Evolutionary conservation across 495 filamentous ascomycete genomes (phyloP).

Genomic region (Aspergillus nanangensis): DNA sequence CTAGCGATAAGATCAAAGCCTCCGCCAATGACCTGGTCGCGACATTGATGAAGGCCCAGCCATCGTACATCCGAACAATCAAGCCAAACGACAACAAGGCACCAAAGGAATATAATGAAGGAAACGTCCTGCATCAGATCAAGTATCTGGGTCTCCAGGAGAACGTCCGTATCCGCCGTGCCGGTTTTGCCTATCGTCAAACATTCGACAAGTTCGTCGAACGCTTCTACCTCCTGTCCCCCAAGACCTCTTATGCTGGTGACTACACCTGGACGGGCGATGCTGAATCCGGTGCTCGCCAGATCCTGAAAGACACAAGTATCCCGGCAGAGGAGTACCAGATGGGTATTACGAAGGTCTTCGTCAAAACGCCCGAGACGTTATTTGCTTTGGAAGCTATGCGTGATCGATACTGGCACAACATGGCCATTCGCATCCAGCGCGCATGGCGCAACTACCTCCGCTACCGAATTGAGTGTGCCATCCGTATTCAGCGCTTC

Average conservation of each 20-base stretch:
- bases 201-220: conserved; percentile 98
- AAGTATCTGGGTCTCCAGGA: conserved; percentile 98
- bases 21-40: conserved; percentile 95
- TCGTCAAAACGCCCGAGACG: conserved; percentile 98
- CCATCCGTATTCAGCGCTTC: conserved; percentile 88
- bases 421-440: conserved; percentile 98
- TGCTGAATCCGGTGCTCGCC: conserved; percentile 77
- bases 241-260: conserved; percentile 90
- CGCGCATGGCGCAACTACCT: conserved; percentile 96
- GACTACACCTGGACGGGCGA: conserved; percentile 96
- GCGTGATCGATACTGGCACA: conserved; percentile 97
- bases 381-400: conserved; percentile 96
- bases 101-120: conserved; percentile 80
- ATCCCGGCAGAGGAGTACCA: conserved; percentile 96
- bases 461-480: conserved; percentile 85
- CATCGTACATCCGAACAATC: conserved; percentile 97
- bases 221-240: conserved; percentile 93
- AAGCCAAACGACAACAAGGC: conserved; percentile 99
- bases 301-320: conserved; percentile 92
- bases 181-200: conserved; percentile 95
- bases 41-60: conserved; percentile 94
- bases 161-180: conserved; percentile 95
- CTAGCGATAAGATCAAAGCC: conserved; percentile 93
- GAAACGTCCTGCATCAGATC: conserved; percentile 96
- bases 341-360: conserved; percentile 94